phyloP scores from a whole-genome alignment of 768 basidiomycete species.

The Lentinula sp. region DNA sequence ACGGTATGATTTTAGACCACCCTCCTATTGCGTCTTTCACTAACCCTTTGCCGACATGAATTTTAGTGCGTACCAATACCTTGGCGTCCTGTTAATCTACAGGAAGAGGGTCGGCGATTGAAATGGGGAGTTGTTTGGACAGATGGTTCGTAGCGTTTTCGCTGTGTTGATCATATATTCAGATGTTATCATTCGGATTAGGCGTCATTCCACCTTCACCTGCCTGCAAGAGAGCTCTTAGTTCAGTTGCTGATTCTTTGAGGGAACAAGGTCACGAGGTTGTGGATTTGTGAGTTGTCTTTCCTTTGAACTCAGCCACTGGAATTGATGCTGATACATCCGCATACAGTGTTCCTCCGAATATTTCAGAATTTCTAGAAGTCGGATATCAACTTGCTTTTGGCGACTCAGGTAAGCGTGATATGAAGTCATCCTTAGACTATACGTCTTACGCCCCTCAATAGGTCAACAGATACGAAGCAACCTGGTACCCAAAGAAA shows the following conservation, averaged over 20 bases:
- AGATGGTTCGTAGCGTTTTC: slow-evolving; percentile 37
- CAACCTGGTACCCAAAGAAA: slow-evolving; percentile 26
- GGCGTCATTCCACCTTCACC: slow-evolving; percentile 57
- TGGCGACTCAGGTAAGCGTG: slow-evolving; percentile 44
- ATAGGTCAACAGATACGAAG: slow-evolving; percentile 40
- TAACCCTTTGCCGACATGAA: slow-evolving; percentile 2
- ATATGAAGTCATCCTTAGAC: slow-evolving; percentile 5
- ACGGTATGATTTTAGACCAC: slow-evolving; percentile 28
- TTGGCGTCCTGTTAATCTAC: slow-evolving; percentile 42
- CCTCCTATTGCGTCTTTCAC: slow-evolving; percentile 18
- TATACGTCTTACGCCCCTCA: background rate
- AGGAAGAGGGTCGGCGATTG: slow-evolving; percentile 40
- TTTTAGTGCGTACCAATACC: slow-evolving; percentile 43
- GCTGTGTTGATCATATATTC: slow-evolving; percentile 1
- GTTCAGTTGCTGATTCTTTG: slow-evolving; percentile 44
- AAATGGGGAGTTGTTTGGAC: slow-evolving; percentile 64
- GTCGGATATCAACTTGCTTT: slow-evolving; percentile 51
- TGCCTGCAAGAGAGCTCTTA: slow-evolving; percentile 53
- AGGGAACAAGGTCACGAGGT: slow-evolving; percentile 58
- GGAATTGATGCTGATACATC: slow-evolving; percentile 7
- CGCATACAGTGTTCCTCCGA: slow-evolving; percentile 30
- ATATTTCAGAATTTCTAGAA: slow-evolving; percentile 40
- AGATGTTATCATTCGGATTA: slow-evolving; percentile 15
- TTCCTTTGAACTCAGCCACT: background rate
- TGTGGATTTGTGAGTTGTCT: slow-evolving; percentile 46